Conservation (phyloP, 768 basidiomycete species). For the Suillus lakei region DNA sequence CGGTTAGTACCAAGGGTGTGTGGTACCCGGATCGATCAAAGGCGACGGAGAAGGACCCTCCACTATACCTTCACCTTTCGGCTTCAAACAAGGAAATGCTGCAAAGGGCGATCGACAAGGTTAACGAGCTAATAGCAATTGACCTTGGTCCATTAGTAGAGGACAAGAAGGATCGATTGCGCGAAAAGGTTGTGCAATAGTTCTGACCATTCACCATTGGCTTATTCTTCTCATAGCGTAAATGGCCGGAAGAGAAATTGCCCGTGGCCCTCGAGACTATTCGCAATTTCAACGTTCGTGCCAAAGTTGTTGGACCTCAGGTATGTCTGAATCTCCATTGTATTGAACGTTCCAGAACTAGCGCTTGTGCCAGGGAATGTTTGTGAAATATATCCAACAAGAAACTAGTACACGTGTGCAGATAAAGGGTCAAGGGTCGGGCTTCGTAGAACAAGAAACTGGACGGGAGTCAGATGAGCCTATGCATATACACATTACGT, state of each 20-base stretch:
- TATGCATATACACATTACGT: constrained; percentile 93
- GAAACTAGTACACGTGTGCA: constrained; percentile 97
- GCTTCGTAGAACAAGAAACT: constrained; percentile 92
- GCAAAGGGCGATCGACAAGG: constrained; percentile 67
- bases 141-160: constrained; percentile 85
- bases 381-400: constrained; percentile 97
- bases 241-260: constrained; percentile 98
- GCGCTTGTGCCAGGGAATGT: constrained; percentile 68
- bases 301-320: constrained; percentile 95
- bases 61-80: constrained; percentile 92
- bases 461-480: constrained; percentile 88
- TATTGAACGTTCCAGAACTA: neutral
- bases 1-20: constrained; percentile 89
- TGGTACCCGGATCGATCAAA: constrained; percentile 96
- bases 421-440: constrained; percentile 94
- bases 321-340: constrained; percentile 47
- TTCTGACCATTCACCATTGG: neutral
- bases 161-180: constrained; percentile 69
- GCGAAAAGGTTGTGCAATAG: constrained; percentile 60
- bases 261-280: constrained; percentile 88
- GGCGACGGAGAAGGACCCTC: constrained; percentile 91
- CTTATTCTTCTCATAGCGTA: constrained; percentile 56
- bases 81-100: constrained; percentile 71
- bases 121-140: constrained; percentile 73
- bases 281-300: constrained; percentile 96